Percentiles rank a stretch among this genome's conserved stretches.
Conservation (phyloP, 2,329 filamentous ascomycete genomes). For the Podosphaera fusca region DNA sequence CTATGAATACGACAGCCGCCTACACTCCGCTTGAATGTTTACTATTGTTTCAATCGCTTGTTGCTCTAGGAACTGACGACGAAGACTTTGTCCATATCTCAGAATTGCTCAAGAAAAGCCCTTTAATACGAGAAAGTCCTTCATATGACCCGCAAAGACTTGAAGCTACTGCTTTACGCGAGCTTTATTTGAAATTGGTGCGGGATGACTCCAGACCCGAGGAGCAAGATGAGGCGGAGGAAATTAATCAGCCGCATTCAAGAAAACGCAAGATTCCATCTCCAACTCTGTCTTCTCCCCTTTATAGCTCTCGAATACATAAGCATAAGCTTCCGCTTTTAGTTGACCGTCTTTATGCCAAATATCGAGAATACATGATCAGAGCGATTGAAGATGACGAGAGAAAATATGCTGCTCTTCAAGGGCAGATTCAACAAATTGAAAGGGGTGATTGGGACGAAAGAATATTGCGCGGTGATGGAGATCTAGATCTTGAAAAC, state of each 20-base stretch:
- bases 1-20: slow-evolving; percentile 32
- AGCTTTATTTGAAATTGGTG: slow-evolving; percentile 55
- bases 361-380: slow-evolving; percentile 49
- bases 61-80: slow-evolving; percentile 40
- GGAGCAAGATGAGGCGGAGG: slow-evolving; percentile 20
- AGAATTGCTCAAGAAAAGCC: slow-evolving; percentile 48
- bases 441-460: slow-evolving; percentile 35
- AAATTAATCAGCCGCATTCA: slow-evolving; percentile 22
- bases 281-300: slow-evolving; percentile 32
- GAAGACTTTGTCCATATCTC: slow-evolving; percentile 50
- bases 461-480: slow-evolving; percentile 12
- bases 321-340: slow-evolving; percentile 49
- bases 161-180: slow-evolving; percentile 53
- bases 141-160: slow-evolving; percentile 54
- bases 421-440: slow-evolving; percentile 44
- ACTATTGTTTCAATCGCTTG: slow-evolving; percentile 61
- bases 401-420: slow-evolving; percentile 35
- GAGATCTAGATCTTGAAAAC: slow-evolving; percentile 4
- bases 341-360: slow-evolving; percentile 49
- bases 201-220: slow-evolving; percentile 45
- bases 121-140: slow-evolving; percentile 43
- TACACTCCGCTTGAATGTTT: slow-evolving; percentile 75
- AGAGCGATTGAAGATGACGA: slow-evolving; percentile 54
- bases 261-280: slow-evolving; percentile 55
- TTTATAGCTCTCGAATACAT: slow-evolving; percentile 38